Evolutionary conservation across 169 alveolate species (phyloP).

Genomic region (Eimeria nieschulzi): DNA sequence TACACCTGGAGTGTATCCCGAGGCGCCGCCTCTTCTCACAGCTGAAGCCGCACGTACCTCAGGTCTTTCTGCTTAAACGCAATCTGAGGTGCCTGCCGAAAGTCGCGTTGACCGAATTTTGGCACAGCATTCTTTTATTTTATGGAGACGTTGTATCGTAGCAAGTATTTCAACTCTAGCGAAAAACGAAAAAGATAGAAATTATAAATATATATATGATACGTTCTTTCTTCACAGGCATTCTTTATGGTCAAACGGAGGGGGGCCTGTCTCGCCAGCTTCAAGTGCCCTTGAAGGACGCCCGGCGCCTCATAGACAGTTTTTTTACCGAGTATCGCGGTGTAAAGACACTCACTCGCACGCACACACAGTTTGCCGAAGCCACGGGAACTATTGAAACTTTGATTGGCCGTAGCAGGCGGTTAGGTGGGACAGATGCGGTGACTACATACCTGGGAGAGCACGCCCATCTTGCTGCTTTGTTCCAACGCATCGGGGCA

Average conservation of each 20-base stretch:
- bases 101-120: no score
- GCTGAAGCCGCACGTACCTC: no score
- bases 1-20: no score
- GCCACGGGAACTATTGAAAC: constrained; percentile 77
- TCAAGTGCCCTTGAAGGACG: constrained; percentile 75
- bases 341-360: constrained; percentile 76
- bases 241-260: constrained; percentile 82
- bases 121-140: no score
- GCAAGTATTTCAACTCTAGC: no score
- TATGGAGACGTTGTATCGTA: no score
- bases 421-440: constrained; percentile 37
- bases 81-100: no score
- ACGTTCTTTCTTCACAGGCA: constrained; percentile 30
- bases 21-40: no score
- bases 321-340: constrained; percentile 77
- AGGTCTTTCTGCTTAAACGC: no score
- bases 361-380: constrained; percentile 75
- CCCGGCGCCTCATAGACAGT: constrained; percentile 74
- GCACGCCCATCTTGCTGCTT: neutral
- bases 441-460: neutral
- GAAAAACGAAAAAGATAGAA: no score
- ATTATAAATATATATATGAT: no score
- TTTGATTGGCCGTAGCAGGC: constrained; percentile 80
- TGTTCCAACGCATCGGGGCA: constrained; percentile 18
- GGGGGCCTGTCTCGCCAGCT: constrained; percentile 79